Evolutionary conservation across 768 basidiomycete genomes (phyloP).

Genomic region (Pulveroboletus sp.): DNA sequence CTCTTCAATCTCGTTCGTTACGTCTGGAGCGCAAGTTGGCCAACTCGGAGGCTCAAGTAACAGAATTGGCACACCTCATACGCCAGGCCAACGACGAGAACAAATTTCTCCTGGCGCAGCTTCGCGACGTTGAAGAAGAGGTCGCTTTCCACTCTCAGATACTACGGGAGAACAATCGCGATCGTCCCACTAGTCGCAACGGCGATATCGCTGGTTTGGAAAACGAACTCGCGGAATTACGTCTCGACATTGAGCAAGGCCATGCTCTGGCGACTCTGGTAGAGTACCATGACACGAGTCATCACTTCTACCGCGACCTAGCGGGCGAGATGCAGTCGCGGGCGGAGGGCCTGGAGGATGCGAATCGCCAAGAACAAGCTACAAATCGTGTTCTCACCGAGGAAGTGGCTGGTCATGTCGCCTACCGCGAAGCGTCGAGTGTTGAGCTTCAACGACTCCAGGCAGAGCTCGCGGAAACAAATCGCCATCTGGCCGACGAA

Average conservation of each 20-base stretch:
- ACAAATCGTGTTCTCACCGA: conserved; percentile 20
- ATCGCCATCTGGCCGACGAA: conserved; percentile 19
- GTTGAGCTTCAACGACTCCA: conserved; percentile 39
- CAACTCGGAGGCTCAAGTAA: conserved; percentile 63
- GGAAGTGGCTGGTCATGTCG: conserved; percentile 40
- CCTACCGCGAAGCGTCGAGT: conserved; percentile 40
- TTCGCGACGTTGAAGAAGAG: conserved; percentile 19
- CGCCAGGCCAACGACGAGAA: conserved; percentile 56
- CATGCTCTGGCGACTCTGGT: conserved; percentile 9
- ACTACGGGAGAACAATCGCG: conserved; percentile 5
- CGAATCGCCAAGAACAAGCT: conserved; percentile 13
- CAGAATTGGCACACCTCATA: conserved; percentile 59
- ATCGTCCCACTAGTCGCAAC: background rate
- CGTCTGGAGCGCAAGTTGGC: conserved; percentile 67
- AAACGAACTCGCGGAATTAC: conserved; percentile 14
- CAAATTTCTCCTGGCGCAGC: conserved; percentile 32
- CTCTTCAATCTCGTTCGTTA: conserved; percentile 39
- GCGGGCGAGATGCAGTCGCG: conserved; percentile 32
- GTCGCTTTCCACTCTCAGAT: conserved; percentile 10
- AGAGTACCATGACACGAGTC: conserved; percentile 20
- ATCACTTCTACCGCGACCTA: conserved; percentile 37
- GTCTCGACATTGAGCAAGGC: conserved; percentile 17
- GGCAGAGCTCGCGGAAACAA: conserved; percentile 32
- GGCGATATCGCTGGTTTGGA: conserved; percentile 11
- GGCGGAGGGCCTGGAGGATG: conserved; percentile 7